phyloP scores from a whole-genome alignment of 176 grass and related monocot species.

The Carex scoparia region DNA sequence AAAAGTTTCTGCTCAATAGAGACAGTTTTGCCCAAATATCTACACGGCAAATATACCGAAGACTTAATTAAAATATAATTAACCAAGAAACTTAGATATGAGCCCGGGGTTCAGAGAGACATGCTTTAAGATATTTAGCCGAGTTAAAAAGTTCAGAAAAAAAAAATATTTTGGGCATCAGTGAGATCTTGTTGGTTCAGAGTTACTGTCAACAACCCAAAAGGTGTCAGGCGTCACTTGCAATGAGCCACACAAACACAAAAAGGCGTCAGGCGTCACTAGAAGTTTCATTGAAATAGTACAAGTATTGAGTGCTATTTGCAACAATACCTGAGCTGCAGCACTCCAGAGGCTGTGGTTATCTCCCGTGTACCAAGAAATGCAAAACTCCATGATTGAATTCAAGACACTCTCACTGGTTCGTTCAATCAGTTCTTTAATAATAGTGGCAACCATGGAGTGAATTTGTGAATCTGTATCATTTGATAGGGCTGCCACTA shows the following conservation, averaged over 20 bases:
- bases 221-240: background rate
- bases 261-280: background rate
- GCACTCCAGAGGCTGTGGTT: slow-evolving; percentile 74
- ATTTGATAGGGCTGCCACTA: slow-evolving; percentile 73
- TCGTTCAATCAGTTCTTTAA: slow-evolving; percentile 55
- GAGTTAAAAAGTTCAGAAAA: background rate
- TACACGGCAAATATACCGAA: background rate
- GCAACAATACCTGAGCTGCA: slow-evolving; percentile 59
- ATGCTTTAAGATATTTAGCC: background rate
- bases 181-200: background rate
- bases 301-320: background rate
- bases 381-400: slow-evolving; percentile 54
- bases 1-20: background rate
- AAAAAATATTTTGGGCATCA: background rate
- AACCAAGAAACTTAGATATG: background rate
- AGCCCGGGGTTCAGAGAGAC: background rate
- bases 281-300: background rate
- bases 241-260: background rate
- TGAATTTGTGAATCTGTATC: slow-evolving; percentile 61
- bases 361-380: slow-evolving; percentile 69
- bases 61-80: background rate
- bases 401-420: slow-evolving; percentile 51
- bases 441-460: slow-evolving; percentile 54
- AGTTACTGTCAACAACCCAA: background rate
- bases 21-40: background rate